A percentile compares a stretch with the other conserved stretches of the same genome.
Conservation (phyloP, 78 protist species). For the Dictyostelium intermedium region DNA sequence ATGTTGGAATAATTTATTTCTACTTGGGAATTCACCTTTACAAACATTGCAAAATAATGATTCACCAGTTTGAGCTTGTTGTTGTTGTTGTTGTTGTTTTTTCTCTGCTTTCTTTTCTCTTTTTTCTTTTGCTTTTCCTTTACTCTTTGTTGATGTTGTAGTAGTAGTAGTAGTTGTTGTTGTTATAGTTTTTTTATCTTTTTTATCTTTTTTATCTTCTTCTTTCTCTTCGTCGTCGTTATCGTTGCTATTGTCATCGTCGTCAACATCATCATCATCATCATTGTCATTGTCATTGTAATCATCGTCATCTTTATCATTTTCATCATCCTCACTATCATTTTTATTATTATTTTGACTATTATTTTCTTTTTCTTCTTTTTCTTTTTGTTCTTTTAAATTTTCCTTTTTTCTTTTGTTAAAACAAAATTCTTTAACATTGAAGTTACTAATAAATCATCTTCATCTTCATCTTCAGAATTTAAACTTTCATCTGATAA, state of each 20-base stretch:
- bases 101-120: constrained; percentile 60
- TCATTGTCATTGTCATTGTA: background rate
- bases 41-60: constrained; percentile 65
- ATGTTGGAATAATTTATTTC: constrained; percentile 73
- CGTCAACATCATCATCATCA: background rate
- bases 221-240: constrained; percentile 15
- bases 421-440: constrained; percentile 1
- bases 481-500: background rate
- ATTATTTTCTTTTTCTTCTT: background rate
- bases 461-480: constrained; percentile 17
- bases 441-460: constrained; percentile 19
- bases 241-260: background rate
- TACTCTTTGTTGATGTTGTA: background rate
- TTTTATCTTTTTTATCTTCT: background rate
- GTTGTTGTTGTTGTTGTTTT: background rate
- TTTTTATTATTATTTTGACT: background rate
- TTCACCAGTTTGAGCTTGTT: background rate
- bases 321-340: background rate
- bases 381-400: background rate
- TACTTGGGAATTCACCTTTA: constrained; percentile 22
- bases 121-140: constrained; percentile 70
- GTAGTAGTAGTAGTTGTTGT: background rate
- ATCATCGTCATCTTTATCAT: background rate
- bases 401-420: background rate
- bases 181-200: background rate